Percentiles rank a stretch among this genome's conserved stretches.
These are phyloP conservation scores for Cenchrus americanus DNA, from an alignment of 176 grass and related monocot genomes.

Conservation along the genomic window DNA sequence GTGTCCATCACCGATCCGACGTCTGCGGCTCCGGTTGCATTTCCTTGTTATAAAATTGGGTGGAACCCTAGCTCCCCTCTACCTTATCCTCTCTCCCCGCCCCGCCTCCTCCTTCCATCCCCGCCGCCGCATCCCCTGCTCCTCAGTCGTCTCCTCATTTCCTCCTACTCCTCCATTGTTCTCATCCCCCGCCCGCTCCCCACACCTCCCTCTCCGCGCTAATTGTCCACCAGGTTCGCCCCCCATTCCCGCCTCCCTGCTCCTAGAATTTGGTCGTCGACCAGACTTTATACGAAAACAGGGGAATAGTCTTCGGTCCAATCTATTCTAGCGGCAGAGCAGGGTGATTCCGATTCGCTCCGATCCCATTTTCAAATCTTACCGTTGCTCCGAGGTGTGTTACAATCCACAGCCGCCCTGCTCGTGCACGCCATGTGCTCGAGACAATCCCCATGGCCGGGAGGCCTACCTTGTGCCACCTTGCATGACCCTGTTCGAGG, in stretches of 20 bases:
- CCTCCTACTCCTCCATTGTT: background rate
- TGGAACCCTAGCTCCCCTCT: too few species aligned
- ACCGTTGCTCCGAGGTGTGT: background rate
- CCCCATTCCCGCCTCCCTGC: background rate
- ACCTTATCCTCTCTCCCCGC: too few species aligned
- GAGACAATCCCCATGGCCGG: conserved; percentile 18
- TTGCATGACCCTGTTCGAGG: conserved; percentile 22
- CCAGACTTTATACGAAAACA: background rate
- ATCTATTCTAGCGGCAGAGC: background rate
- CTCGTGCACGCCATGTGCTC: conserved; percentile 37
- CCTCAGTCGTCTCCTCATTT: too few species aligned
- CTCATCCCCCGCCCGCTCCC: background rate
- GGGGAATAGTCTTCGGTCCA: background rate
- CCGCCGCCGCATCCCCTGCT: too few species aligned
- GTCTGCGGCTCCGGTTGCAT: too few species aligned
- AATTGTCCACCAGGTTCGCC: conserved; percentile 56
- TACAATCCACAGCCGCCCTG: background rate
- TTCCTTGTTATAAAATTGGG: too few species aligned
- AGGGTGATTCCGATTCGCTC: background rate
- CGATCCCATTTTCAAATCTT: background rate
- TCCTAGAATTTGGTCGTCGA: background rate
- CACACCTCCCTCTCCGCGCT: background rate
- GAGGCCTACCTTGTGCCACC: conserved; percentile 22
- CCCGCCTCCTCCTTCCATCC: too few species aligned
- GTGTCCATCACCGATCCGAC: too few species aligned